Base-by-base conservation (phyloP, 2,329 filamentous ascomycete genomes). In the Cytospora chrysosperma region DNA sequence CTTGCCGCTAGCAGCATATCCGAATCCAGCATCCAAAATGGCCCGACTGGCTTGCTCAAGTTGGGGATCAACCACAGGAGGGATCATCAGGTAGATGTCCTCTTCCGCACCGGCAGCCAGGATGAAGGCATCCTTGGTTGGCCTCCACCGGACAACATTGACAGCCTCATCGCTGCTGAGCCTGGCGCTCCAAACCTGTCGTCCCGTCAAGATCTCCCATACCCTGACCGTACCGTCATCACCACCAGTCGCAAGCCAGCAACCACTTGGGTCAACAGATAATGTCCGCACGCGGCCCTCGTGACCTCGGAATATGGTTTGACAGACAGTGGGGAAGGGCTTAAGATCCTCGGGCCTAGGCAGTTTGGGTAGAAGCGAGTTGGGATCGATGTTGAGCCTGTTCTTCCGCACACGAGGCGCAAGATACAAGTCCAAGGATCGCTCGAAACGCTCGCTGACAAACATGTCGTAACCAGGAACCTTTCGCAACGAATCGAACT, bases 301-400 rank as follows among this genome's bases (percentile, higher is more conserved):
- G 72, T 99, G 95, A 13, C 94, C 94, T 67, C 87, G 82, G 81
- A 95, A 98, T 15, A 96, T 84, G 7, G 92, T 92, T 52, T 93
- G 90, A 70, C 91, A 94, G 10, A 92, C 87, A 0, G 93, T 97
- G 17, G 95, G 95, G 82, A 98, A 99, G 2, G 95, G 95, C 72
- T 92, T 92, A 63, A 99, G 83, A 72, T 99, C 94, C 71, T 97
- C 92, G 0, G 95, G 94, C 65, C 90, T 91, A 9, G 96, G 95
- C 9, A 99, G 82, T 75, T 97, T 97, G 15, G 95, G 94, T 40
- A 99, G 84, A 57, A 99, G 81, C 43, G 92, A 96, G 75, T 91
- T 90, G 3, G 95, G 95, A 71, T 99, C 95, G 72, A 99, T 98
- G 77, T 98, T 97, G 72, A 99, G 86, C 76, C 93, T 91, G 79